phyloP scores from a whole-genome alignment of 2,329 filamentous ascomycete species.

The Tolypocladium pustulatum region DNA sequence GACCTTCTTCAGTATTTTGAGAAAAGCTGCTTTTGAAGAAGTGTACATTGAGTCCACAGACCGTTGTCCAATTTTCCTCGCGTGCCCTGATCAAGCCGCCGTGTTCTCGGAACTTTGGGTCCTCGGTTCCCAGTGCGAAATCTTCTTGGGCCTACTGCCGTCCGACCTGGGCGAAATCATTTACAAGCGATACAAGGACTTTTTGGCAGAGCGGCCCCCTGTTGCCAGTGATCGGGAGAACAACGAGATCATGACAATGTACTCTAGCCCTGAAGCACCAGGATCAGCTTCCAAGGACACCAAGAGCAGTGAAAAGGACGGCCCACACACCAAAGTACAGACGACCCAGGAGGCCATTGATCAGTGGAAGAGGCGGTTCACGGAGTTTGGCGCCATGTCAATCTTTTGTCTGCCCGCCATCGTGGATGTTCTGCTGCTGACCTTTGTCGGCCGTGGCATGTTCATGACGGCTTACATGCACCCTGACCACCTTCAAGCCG shows the following conservation, averaged over 20 bases:
- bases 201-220: conserved; percentile 15
- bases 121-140: conserved; percentile 50
- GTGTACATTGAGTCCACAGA: conserved; percentile 54
- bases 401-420: conserved; percentile 54
- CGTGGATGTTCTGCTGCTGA: conserved; percentile 48
- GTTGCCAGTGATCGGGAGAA: conserved; percentile 11
- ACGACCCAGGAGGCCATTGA: conserved; percentile 6
- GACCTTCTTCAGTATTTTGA: conserved; percentile 45
- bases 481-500: conserved; percentile 39
- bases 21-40: conserved; percentile 48
- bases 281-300: background rate
- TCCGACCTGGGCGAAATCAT: conserved; percentile 33
- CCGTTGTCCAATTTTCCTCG: conserved; percentile 49
- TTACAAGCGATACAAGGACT: conserved; percentile 18
- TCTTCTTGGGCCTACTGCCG: conserved; percentile 47
- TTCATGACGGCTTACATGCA: conserved; percentile 50
- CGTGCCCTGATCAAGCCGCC: conserved; percentile 51
- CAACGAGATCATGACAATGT: conserved; percentile 23
- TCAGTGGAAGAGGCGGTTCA: conserved; percentile 18
- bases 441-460: conserved; percentile 47
- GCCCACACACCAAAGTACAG: background rate
- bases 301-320: background rate
- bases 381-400: conserved; percentile 43
- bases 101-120: conserved; percentile 55
- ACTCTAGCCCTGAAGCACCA: conserved; percentile 16